These are phyloP conservation scores for Taiwanofungus camphoratus DNA, from an alignment of 1,284 basidiomycete species.

Conservation along the genomic window DNA sequence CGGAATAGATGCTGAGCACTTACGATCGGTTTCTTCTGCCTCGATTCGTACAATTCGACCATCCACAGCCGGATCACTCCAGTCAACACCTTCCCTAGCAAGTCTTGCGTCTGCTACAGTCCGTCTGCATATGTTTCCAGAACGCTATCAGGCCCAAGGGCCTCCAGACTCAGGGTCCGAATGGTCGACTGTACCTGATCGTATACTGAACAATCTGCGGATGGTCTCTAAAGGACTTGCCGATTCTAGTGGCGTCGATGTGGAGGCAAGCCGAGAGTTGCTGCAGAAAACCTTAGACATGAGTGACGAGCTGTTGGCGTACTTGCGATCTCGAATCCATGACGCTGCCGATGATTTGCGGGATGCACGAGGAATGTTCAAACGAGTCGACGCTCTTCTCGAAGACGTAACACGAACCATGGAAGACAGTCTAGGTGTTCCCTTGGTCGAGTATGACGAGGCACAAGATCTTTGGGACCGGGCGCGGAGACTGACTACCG, in stretches of 20 bases:
- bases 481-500: conserved; percentile 23
- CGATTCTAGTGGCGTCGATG: conserved; percentile 21
- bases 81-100: conserved; percentile 21
- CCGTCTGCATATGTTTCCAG: conserved; percentile 6
- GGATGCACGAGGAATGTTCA: conserved; percentile 37
- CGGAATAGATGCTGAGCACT: conserved; percentile 38
- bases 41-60: conserved; percentile 55
- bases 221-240: conserved; percentile 34
- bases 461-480: conserved; percentile 19
- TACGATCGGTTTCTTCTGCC: conserved; percentile 46
- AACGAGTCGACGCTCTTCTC: conserved; percentile 21
- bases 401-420: conserved; percentile 39
- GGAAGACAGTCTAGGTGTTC: conserved; percentile 27
- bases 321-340: conserved; percentile 45
- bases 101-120: conserved; percentile 8
- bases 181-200: conserved; percentile 37
- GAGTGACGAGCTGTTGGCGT: conserved; percentile 37
- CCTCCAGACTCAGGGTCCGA: conserved; percentile 32
- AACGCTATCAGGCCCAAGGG: background rate
- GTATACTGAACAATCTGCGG: conserved; percentile 49
- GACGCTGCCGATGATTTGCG: conserved; percentile 45
- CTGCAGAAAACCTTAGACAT: conserved; percentile 42
- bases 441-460: conserved; percentile 13
- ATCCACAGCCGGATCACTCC: conserved; percentile 37
- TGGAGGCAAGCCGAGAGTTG: conserved; percentile 39